Conservation (phyloP, 2,329 filamentous ascomycete genomes). For the Cordyceps tenuipes region DNA sequence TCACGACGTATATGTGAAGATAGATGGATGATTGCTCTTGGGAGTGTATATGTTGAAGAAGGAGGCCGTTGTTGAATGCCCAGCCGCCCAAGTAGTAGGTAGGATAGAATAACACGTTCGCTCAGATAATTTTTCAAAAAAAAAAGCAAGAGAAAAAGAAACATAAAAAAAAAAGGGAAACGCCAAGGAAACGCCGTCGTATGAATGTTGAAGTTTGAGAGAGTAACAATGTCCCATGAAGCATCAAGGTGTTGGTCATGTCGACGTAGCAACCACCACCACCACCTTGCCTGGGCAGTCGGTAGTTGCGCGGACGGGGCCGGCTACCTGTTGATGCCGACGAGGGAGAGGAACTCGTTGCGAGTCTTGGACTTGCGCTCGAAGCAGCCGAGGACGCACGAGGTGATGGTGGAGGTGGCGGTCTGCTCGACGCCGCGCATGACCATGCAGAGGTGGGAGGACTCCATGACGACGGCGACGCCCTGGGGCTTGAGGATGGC, state of each 20-base stretch:
- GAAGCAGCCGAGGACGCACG: slow-evolving; percentile 95
- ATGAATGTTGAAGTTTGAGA: neutral
- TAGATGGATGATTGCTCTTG: slow-evolving; percentile 2
- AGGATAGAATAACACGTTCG: neutral
- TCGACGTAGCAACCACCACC: neutral
- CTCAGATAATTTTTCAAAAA: neutral
- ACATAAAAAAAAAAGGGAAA: no score
- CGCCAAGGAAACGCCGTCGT: neutral
- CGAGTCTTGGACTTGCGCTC: slow-evolving; percentile 86
- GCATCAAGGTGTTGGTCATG: neutral
- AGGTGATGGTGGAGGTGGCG: slow-evolving; percentile 78
- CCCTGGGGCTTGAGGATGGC: slow-evolving; percentile 90
- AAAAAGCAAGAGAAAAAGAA: no score
- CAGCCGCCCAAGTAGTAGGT: neutral
- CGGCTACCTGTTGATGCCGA: slow-evolving; percentile 47
- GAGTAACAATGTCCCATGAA: no score
- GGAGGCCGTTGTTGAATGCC: slow-evolving; percentile 4
- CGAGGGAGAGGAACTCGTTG: slow-evolving; percentile 86
- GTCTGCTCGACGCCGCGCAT: slow-evolving; percentile 98
- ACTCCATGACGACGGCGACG: slow-evolving; percentile 96
- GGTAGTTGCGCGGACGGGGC: neutral
- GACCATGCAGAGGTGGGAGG: slow-evolving; percentile 94
- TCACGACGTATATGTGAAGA: neutral
- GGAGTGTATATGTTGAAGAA: slow-evolving; percentile 7
- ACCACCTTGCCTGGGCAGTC: no score